Percentiles rank a stretch among this genome's conserved stretches.
Evolutionary conservation across 768 basidiomycete genomes (phyloP).

Genomic region (Pholiota molesta): DNA sequence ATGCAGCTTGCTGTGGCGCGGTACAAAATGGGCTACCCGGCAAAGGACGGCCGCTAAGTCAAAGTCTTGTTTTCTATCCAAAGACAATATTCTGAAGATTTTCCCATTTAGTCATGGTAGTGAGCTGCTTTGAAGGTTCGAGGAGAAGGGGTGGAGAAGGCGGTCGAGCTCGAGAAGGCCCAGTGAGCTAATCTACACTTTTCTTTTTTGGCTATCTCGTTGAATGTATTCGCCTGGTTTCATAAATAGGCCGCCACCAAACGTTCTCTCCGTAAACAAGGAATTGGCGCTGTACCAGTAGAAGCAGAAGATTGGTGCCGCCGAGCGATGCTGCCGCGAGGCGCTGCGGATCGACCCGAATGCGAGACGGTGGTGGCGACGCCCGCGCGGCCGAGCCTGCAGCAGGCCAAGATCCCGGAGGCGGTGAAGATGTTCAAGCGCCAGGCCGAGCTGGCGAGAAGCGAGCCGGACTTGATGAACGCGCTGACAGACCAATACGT

Average conservation of each 20-base stretch:
- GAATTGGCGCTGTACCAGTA: slow-evolving; percentile 96
- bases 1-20: slow-evolving; percentile 97
- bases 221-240: background rate
- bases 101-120: slow-evolving; percentile 65
- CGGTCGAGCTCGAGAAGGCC: slow-evolving; percentile 85
- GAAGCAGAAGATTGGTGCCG: slow-evolving; percentile 85
- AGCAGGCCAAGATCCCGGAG: slow-evolving; percentile 85
- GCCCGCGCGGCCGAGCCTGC: slow-evolving; percentile 88
- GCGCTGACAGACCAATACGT: slow-evolving; percentile 82
- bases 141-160: slow-evolving; percentile 84
- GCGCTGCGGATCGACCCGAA: slow-evolving; percentile 86
- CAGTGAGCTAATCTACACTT: slow-evolving; percentile 52
- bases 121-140: slow-evolving; percentile 84
- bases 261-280: slow-evolving; percentile 97
- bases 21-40: slow-evolving; percentile 84
- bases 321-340: slow-evolving; percentile 85
- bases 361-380: slow-evolving; percentile 98
- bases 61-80: too few species aligned
- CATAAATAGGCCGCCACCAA: slow-evolving; percentile 48
- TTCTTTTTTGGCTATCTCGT: background rate
- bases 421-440: slow-evolving; percentile 87
- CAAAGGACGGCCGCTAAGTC: slow-evolving; percentile 53
- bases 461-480: slow-evolving; percentile 83
- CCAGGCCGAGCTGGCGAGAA: slow-evolving; percentile 85
- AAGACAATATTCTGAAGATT: background rate